phyloP scores from a whole-genome alignment of 2,329 filamentous ascomycete genomes.

The Neofusicoccum cordaticola region DNA sequence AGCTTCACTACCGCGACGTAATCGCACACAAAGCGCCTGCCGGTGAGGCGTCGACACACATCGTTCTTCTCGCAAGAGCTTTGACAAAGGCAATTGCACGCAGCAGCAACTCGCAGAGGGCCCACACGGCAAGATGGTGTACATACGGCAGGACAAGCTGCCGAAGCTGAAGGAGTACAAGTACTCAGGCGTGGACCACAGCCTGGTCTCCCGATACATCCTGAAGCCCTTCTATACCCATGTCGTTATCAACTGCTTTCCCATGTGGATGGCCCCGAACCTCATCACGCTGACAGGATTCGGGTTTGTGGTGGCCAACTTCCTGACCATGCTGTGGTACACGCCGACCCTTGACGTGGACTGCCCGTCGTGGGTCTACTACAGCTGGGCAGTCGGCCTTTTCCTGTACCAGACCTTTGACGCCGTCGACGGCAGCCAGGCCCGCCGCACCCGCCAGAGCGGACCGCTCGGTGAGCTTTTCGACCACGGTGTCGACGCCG shows the following conservation, averaged over 20 bases:
- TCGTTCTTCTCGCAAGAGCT: neutral
- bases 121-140: conserved; percentile 66
- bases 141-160: conserved; percentile 89
- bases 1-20: neutral
- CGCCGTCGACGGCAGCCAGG: conserved; percentile 90
- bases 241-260: conserved; percentile 90
- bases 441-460: conserved; percentile 85
- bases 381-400: conserved; percentile 81
- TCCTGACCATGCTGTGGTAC: conserved; percentile 92
- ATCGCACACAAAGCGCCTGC: neutral
- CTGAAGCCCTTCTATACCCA: conserved; percentile 97
- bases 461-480: conserved; percentile 94
- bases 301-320: conserved; percentile 81
- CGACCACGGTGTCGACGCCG: conserved; percentile 92
- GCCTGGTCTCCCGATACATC: conserved; percentile 84
- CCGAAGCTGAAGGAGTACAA: conserved; percentile 90
- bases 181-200: conserved; percentile 89
- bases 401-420: conserved; percentile 99
- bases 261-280: conserved; percentile 79
- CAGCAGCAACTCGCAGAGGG: neutral
- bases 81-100: neutral
- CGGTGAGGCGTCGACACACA: neutral
- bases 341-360: conserved; percentile 91
- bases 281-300: conserved; percentile 87
- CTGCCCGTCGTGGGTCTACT: conserved; percentile 94